Conservation (phyloP, 2,329 filamentous ascomycete species). For the Fusarium sp. region DNA sequence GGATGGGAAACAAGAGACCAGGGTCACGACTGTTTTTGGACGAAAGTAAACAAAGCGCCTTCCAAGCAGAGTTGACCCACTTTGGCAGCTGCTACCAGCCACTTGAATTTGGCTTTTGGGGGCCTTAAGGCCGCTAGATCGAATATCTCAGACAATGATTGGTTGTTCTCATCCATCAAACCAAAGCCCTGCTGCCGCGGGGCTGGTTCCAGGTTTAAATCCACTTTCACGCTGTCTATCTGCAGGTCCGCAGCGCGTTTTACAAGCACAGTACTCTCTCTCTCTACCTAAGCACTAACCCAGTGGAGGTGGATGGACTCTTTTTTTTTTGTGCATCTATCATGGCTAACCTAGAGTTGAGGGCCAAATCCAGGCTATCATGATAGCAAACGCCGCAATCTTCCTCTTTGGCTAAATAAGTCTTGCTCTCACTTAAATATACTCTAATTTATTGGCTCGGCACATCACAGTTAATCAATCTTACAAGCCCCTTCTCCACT, state of each 20-base stretch:
- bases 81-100: conserved; percentile 15
- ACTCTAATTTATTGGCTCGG: not conserved
- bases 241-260: conserved; percentile 16
- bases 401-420: not conserved
- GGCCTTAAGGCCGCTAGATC: conserved; percentile 14
- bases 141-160: conserved; percentile 2
- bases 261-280: too few species aligned
- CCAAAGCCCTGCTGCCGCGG: conserved; percentile 19
- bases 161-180: not conserved
- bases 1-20: conserved; percentile 32
- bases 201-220: conserved; percentile 17
- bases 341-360: conserved; percentile 15
- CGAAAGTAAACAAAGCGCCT: conserved; percentile 53
- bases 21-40: conserved; percentile 49
- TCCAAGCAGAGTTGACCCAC: conserved; percentile 15
- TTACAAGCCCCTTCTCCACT: not conserved
- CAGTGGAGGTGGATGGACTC: not conserved
- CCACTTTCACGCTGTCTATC: conserved; percentile 7
- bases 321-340: conserved; percentile 10
- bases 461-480: not conserved
- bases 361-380: not conserved
- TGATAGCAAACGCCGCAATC: not conserved
- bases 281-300: too few species aligned
- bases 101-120: conserved; percentile 10
- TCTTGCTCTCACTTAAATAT: not conserved